Evolutionary conservation across 2,329 filamentous ascomycete species (phyloP), one percentile per base, ranked within the genome.

Genomic region (Gremmenia infestans): DNA sequence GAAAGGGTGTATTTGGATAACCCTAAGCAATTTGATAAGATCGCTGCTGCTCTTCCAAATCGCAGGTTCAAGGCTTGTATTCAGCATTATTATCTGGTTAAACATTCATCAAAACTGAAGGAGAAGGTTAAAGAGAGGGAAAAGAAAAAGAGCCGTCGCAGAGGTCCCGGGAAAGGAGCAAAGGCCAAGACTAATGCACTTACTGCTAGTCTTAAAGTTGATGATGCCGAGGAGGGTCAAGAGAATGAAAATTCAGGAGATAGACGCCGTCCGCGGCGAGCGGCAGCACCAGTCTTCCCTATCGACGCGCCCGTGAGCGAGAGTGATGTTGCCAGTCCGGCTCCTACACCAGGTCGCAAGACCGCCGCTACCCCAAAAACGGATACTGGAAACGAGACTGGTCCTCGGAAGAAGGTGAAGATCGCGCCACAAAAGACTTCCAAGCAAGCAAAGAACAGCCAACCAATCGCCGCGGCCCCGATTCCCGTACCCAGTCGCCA

Each of bases 41-140:
- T 94, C 56, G 87, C 89, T 5, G 83, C 87, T 56, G 78, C 79
- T 23, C 73, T 93, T 5, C 80, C 81, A 0, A 78, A 80, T 32
- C 83, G 89, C 23, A 85, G 88, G 65, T 91, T 90, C 71, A 86
- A 87, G 61, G 82, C 88, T 48, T 91, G 87, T 71, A 94, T 94
- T 63, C 87, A 91, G 68, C 91, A 92, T 71, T 94, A 94, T 72
- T 94, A 94, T 71, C 78, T 89, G 60, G 89, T 87, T 68, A 94
- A 84, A 73, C 87, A 87, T 73, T 79, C 85, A 48, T 81, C 85
- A 43, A 86, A 89, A 60, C 85, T 92, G 58, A 91, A 92, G 69
- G 87, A 89, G 67, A 89, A 88, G 71, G 77, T 87, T 32, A 86
- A 82, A 65, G 57, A 70, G 50, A 63, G 70, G 55, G 61, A 71